Evolutionary conservation across 164 flowering plant genomes (phyloP).

Genomic region (Magnolia officinalis): DNA sequence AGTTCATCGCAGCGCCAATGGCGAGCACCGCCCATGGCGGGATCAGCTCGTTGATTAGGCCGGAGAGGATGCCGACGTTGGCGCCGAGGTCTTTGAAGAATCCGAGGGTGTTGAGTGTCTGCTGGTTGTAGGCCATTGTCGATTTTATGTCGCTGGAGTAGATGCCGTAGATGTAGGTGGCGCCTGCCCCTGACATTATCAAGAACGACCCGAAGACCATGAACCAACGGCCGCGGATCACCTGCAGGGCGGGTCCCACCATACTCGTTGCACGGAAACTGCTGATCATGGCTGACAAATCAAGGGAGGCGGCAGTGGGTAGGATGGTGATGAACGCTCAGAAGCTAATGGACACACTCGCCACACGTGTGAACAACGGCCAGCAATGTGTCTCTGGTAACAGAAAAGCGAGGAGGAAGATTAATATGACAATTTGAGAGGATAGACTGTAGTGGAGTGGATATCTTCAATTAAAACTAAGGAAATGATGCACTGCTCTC

Average conservation of each 20-base stretch:
- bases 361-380: too few species aligned
- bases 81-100: conserved; percentile 76
- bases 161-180: conserved; percentile 57
- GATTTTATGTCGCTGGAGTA: conserved; percentile 53
- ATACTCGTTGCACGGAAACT: background rate
- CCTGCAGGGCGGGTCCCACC: conserved; percentile 8
- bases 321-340: too few species aligned
- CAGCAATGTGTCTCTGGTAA: too few species aligned
- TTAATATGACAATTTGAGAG: too few species aligned
- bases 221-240: conserved; percentile 56
- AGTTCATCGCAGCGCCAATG: conserved; percentile 49
- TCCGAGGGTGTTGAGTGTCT: conserved; percentile 58
- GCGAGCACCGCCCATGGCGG: conserved; percentile 66
- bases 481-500: too few species aligned
- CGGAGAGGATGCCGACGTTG: conserved; percentile 57
- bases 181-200: conserved; percentile 61
- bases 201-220: conserved; percentile 49
- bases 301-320: too few species aligned
- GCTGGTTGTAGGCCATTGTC: conserved; percentile 56
- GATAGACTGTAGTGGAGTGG: too few species aligned
- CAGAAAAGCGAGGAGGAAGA: too few species aligned
- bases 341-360: too few species aligned
- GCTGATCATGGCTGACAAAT: background rate
- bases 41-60: conserved; percentile 51
- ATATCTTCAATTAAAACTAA: too few species aligned